These are phyloP conservation scores for Kockiozyma suomiensis DNA, from an alignment of 805 yeast species.

Conservation along the genomic window DNA sequence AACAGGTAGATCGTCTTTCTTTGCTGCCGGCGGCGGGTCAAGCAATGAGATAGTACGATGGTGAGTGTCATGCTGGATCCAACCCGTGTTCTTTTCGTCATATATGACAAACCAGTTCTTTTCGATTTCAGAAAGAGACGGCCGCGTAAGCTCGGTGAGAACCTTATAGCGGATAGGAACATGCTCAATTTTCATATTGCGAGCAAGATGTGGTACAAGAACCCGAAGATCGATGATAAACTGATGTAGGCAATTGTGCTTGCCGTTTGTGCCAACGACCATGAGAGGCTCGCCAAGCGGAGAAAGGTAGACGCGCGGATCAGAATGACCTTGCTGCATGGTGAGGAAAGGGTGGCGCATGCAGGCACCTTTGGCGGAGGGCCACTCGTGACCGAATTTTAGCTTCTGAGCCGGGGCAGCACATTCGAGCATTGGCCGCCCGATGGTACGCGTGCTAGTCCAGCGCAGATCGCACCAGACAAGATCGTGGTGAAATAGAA, in stretches of 20 bases:
- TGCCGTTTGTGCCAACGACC: constrained; percentile 31
- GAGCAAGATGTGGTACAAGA: constrained; percentile 21
- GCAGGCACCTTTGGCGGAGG: constrained; percentile 9
- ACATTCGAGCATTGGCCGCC: constrained; percentile 15
- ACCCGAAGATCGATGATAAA: constrained; percentile 25
- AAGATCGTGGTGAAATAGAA: constrained; percentile 20
- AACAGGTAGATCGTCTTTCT: neutral
- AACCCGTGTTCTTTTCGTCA: constrained; percentile 16
- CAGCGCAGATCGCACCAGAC: constrained; percentile 27
- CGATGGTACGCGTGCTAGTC: constrained; percentile 13
- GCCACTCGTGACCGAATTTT: constrained; percentile 5
- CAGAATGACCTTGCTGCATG: constrained; percentile 18
- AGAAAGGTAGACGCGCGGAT: constrained; percentile 28
- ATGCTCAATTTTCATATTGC: constrained; percentile 5
- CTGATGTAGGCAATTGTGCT: constrained; percentile 20
- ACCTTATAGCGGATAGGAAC: constrained; percentile 20
- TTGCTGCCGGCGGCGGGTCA: neutral
- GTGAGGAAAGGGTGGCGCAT: neutral
- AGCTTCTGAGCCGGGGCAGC: neutral
- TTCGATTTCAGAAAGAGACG: constrained; percentile 9
- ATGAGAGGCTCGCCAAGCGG: constrained; percentile 33
- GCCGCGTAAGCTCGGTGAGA: constrained; percentile 25
- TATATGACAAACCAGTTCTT: constrained; percentile 30
- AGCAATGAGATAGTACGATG: constrained; percentile 12
- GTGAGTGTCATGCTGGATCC: constrained; percentile 17